phyloP scores from a whole-genome alignment of 2,329 filamentous ascomycete genomes.

The Blumeria graminis region DNA sequence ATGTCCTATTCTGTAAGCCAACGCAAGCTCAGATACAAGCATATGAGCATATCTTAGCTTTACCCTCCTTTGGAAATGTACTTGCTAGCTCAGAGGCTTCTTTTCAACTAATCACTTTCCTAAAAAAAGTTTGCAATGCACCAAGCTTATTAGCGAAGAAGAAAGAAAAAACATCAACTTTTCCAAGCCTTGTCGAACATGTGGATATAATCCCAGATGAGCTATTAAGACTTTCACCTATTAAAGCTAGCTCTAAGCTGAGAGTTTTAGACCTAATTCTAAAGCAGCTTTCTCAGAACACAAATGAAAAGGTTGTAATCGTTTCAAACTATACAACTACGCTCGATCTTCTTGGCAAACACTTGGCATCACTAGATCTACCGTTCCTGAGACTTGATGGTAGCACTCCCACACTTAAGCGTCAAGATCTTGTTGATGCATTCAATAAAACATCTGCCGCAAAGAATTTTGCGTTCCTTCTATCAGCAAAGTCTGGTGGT shows the following conservation, averaged over 20 bases:
- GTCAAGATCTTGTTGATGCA: constrained; percentile 42
- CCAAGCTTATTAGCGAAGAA: constrained; percentile 34
- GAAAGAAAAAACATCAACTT: constrained; percentile 14
- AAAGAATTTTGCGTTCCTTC: constrained; percentile 41
- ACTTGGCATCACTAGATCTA: constrained; percentile 34
- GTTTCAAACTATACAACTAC: constrained; percentile 59
- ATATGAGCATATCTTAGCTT: constrained; percentile 45
- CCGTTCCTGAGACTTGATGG: constrained; percentile 45
- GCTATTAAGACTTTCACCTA: constrained; percentile 26
- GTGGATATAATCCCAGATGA: constrained; percentile 29
- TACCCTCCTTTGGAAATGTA: constrained; percentile 35
- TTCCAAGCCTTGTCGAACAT: constrained; percentile 17
- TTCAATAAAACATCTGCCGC: constrained; percentile 37
- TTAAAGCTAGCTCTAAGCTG: constrained; percentile 38
- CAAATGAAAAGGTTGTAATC: constrained; percentile 45
- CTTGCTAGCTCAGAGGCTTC: constrained; percentile 36
- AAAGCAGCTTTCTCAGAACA: constrained; percentile 32
- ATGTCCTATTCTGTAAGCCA: constrained; percentile 79
- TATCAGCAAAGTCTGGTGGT: constrained; percentile 50
- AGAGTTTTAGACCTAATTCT: constrained; percentile 41
- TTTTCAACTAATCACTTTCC: constrained; percentile 43
- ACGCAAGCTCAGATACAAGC: constrained; percentile 76
- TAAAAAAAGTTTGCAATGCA: constrained; percentile 55
- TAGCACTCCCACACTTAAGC: constrained; percentile 34
- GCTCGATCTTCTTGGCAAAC: constrained; percentile 37